Percentiles rank a stretch among this genome's conserved stretches.
Conservation (phyloP, 1,284 basidiomycete species). For the Sanghuangporus baumii region DNA sequence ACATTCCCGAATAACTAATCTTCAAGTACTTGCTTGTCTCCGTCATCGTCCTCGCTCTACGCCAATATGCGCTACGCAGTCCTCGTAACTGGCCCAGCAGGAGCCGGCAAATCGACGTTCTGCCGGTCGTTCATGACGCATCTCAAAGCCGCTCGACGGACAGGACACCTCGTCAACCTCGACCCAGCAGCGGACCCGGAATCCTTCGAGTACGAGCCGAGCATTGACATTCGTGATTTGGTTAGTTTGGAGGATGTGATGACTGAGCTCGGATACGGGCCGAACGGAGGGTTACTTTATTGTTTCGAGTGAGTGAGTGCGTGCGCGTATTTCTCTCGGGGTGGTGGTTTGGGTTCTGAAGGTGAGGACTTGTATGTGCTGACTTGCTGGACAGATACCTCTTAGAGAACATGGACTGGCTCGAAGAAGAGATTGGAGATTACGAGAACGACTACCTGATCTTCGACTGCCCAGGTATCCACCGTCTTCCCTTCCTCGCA, state of each 20-base stretch:
- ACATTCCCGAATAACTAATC: neutral
- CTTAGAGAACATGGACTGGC: constrained; percentile 96
- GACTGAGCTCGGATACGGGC: constrained; percentile 92
- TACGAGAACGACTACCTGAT: constrained; percentile 98
- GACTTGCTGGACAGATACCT: constrained; percentile 65
- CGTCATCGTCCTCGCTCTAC: neutral
- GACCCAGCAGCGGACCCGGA: constrained; percentile 89
- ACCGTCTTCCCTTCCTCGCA: neutral
- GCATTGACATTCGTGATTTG: constrained; percentile 92
- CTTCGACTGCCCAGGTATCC: constrained; percentile 92
- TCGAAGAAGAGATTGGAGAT: constrained; percentile 94
- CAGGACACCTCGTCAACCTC: constrained; percentile 93
- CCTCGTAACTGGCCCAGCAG: constrained; percentile 87
- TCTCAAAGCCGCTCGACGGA: constrained; percentile 77
- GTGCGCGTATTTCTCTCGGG: neutral
- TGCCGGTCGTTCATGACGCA: constrained; percentile 88
- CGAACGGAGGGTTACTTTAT: constrained; percentile 96
- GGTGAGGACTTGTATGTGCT: neutral
- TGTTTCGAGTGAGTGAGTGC: constrained; percentile 95
- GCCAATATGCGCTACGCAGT: constrained; percentile 82
- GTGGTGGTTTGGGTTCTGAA: neutral
- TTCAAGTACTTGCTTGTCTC: neutral
- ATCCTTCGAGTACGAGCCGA: constrained; percentile 90
- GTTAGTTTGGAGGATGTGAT: constrained; percentile 95
- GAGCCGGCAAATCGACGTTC: constrained; percentile 97